These are phyloP conservation scores for Lyophyllum atratum DNA, from an alignment of 768 basidiomycete genomes.

Conservation along the genomic window DNA sequence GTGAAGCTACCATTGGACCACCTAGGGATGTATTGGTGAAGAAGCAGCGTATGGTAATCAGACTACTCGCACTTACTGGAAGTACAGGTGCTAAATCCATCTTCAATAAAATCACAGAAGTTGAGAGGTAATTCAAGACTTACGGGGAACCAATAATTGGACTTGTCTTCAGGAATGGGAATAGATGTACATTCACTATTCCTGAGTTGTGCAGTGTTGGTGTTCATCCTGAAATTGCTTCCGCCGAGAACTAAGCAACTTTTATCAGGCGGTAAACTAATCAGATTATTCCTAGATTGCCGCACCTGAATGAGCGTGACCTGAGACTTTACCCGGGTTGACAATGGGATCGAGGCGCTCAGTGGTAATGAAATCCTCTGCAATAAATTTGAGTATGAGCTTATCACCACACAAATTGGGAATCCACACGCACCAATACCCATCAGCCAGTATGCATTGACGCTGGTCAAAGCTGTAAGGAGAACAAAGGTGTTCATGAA, in stretches of 20 bases:
- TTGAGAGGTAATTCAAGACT: conserved; percentile 16
- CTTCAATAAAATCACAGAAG: not conserved
- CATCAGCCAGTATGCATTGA: conserved; percentile 49
- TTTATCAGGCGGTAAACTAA: not conserved
- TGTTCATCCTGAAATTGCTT: conserved; percentile 48
- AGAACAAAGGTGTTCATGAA: conserved; percentile 32
- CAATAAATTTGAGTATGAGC: not conserved
- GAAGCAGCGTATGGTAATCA: not conserved
- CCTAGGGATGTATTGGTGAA: conserved; percentile 22
- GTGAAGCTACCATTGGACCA: conserved; percentile 51
- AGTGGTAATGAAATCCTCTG: conserved; percentile 45
- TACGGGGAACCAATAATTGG: conserved; percentile 55
- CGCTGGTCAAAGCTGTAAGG: conserved; percentile 32
- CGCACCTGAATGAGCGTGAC: conserved; percentile 50
- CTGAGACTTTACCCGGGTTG: conserved; percentile 44
- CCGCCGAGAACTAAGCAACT: conserved; percentile 37
- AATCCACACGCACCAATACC: conserved; percentile 32
- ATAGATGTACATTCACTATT: conserved; percentile 54
- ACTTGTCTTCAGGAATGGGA: conserved; percentile 55
- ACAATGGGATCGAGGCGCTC: conserved; percentile 55
- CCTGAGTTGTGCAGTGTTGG: conserved; percentile 41
- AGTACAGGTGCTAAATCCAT: conserved; percentile 45
- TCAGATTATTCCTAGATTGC: not conserved
- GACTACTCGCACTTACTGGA: conserved; percentile 37
- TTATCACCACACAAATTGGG: conserved; percentile 1